phyloP scores from a whole-genome alignment of 345 rosid species.

The Turritis glabra region DNA sequence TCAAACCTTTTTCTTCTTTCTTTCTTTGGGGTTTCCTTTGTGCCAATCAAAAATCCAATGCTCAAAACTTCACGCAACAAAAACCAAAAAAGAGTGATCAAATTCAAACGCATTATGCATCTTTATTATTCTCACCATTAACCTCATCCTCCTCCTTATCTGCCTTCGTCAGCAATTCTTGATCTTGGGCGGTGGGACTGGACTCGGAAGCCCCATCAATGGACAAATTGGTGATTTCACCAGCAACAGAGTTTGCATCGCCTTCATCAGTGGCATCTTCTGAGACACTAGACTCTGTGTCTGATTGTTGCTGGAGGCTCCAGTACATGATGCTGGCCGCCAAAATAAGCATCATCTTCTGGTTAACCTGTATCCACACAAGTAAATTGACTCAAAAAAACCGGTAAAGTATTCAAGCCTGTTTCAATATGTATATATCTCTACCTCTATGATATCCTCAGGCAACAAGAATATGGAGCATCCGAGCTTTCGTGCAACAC shows the following conservation, averaged over 20 bases:
- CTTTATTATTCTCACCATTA: constrained; percentile 28
- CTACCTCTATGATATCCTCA: constrained; percentile 95
- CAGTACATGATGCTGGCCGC: constrained; percentile 94
- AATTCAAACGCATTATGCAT: constrained; percentile 18
- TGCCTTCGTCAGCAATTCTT: constrained; percentile 20
- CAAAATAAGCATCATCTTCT: constrained; percentile 91
- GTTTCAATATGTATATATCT: background rate
- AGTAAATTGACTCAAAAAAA: background rate
- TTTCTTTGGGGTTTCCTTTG: constrained; percentile 14
- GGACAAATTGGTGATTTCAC: constrained; percentile 38
- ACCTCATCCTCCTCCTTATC: constrained; percentile 21
- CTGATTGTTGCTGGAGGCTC: constrained; percentile 73
- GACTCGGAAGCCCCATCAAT: constrained; percentile 34
- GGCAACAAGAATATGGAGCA: constrained; percentile 98
- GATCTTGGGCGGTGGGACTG: constrained; percentile 16
- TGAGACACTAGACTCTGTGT: constrained; percentile 38
- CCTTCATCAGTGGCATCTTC: constrained; percentile 43
- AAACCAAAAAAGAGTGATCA: constrained; percentile 5
- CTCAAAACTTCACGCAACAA: constrained; percentile 26
- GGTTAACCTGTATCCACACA: constrained; percentile 68
- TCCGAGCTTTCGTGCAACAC: constrained; percentile 97
- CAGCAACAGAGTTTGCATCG: constrained; percentile 33
- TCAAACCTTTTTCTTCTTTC: constrained; percentile 4
- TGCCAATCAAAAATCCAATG: constrained; percentile 26
- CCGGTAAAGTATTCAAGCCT: background rate